Conservation (phyloP, 176 grass and related monocot genomes). For the Triticum urartu region DNA sequence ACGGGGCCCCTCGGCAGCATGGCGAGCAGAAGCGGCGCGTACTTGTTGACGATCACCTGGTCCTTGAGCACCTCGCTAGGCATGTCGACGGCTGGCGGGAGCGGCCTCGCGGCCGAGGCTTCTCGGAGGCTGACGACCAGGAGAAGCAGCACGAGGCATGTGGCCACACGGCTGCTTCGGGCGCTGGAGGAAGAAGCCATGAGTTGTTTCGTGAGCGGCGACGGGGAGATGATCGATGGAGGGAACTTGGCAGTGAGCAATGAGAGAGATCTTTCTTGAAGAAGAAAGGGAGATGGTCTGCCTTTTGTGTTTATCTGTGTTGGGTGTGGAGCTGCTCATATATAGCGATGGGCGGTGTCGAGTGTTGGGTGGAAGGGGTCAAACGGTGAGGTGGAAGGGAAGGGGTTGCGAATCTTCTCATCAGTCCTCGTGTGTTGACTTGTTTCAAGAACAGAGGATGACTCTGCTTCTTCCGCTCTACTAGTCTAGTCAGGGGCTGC, state of each 20-base stretch:
- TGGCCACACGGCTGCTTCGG: neutral
- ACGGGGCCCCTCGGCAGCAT: conserved; percentile 44
- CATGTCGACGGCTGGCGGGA: neutral
- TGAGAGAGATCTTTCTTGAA: too few species aligned
- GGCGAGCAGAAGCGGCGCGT: conserved; percentile 36
- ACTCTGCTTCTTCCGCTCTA: too few species aligned
- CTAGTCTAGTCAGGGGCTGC: too few species aligned
- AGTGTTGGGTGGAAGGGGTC: too few species aligned
- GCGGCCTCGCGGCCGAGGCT: conserved; percentile 25
- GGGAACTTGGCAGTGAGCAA: too few species aligned
- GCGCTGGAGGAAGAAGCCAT: conserved; percentile 17
- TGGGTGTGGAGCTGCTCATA: neutral
- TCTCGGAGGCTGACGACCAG: neutral
- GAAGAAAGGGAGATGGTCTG: too few species aligned
- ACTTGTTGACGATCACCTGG: conserved; percentile 21
- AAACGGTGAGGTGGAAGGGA: too few species aligned
- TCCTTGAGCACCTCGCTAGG: neutral
- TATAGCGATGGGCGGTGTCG: neutral
- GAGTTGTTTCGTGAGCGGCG: neutral
- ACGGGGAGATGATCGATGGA: too few species aligned
- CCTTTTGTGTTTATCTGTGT: too few species aligned
- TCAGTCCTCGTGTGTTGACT: too few species aligned
- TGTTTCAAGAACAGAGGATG: too few species aligned
- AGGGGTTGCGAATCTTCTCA: too few species aligned
- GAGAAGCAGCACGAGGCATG: conserved; percentile 26